These are phyloP conservation scores for Ramalina intermedia DNA, from an alignment of 495 filamentous ascomycete genomes.

Conservation along the genomic window DNA sequence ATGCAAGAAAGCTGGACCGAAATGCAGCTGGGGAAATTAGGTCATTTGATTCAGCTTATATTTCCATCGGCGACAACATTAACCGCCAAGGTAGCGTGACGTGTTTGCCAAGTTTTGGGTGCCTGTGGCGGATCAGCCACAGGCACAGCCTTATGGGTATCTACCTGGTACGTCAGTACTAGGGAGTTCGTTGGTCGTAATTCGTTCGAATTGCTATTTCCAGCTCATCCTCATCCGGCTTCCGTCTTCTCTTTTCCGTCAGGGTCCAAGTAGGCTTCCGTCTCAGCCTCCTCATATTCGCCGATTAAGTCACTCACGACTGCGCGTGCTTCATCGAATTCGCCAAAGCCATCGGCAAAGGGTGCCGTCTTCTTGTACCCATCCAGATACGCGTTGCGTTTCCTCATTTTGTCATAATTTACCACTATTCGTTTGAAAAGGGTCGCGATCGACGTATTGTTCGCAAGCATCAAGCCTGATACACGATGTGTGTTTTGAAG, in stretches of 20 bases:
- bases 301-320: slow-evolving; percentile 77
- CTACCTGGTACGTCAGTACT: too few species aligned
- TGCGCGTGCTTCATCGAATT: slow-evolving; percentile 87
- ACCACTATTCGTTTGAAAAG: slow-evolving; percentile 84
- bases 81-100: too few species aligned
- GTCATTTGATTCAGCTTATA: background rate
- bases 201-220: too few species aligned
- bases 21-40: background rate
- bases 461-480: slow-evolving; percentile 92
- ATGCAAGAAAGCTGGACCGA: background rate
- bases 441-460: slow-evolving; percentile 94
- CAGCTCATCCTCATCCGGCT: slow-evolving; percentile 1
- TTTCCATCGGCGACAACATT: too few species aligned
- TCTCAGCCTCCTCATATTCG: slow-evolving; percentile 93
- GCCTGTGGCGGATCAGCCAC: too few species aligned
- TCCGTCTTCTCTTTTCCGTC: slow-evolving; percentile 38
- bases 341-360: slow-evolving; percentile 76
- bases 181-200: background rate
- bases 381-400: slow-evolving; percentile 93
- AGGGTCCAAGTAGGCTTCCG: slow-evolving; percentile 69
- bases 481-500: slow-evolving; percentile 77
- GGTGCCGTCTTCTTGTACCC: slow-evolving; percentile 87
- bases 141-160: too few species aligned
- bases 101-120: too few species aligned
- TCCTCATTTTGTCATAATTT: slow-evolving; percentile 76